Conservation (phyloP, 805 yeast genomes). For the Ogataea corticis region DNA sequence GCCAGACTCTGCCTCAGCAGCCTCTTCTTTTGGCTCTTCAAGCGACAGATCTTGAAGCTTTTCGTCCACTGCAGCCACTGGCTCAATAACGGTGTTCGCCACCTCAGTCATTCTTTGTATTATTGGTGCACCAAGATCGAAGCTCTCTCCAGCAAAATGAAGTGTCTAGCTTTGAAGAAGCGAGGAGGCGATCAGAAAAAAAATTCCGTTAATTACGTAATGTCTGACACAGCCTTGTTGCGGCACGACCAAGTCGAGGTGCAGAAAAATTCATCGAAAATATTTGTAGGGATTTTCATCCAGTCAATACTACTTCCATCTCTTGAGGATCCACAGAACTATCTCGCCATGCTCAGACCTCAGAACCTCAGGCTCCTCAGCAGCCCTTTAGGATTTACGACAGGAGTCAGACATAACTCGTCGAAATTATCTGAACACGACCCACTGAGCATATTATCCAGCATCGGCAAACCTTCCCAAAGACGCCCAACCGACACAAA, state of each 20-base stretch:
- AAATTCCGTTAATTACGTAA: background rate
- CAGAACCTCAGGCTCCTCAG: background rate
- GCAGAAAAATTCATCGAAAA: slow-evolving; percentile 3
- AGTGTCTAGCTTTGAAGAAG: no score
- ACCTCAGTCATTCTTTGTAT: background rate
- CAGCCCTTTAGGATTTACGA: slow-evolving; percentile 1
- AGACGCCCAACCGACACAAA: background rate
- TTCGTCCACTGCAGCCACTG: slow-evolving; percentile 5
- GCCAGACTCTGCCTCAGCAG: slow-evolving; percentile 18
- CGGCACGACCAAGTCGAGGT: background rate
- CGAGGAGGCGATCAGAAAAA: background rate
- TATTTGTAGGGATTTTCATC: background rate
- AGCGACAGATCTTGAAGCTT: slow-evolving; percentile 9
- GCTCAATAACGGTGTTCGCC: background rate
- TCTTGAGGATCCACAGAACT: background rate
- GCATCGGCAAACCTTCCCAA: slow-evolving; percentile 8
- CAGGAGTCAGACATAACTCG: slow-evolving; percentile 10
- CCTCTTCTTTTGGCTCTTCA: slow-evolving; percentile 3
- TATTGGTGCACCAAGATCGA: no score
- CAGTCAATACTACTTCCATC: background rate
- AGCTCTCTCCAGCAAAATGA: no score
- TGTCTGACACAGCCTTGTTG: background rate
- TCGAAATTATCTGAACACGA: slow-evolving; percentile 7
- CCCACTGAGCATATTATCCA: slow-evolving; percentile 16
- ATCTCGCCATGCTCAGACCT: slow-evolving; percentile 7